Conservation (phyloP, 768 basidiomycete species). For the Termitomyces sp. region DNA sequence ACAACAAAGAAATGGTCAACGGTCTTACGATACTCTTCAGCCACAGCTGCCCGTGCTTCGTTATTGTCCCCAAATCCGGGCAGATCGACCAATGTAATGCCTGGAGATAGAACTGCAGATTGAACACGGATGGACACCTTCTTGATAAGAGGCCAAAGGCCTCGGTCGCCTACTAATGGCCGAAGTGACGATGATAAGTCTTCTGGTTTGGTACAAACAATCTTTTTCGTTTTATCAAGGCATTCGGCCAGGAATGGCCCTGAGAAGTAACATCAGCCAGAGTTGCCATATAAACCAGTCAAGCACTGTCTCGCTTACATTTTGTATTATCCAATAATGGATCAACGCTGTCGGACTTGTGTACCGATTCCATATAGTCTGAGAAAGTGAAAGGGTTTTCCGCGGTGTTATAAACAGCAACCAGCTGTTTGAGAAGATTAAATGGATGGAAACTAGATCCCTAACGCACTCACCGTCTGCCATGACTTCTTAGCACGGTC, state of each 20-base stretch:
- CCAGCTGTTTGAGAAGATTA: slow-evolving; percentile 51
- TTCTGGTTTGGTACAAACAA: neutral
- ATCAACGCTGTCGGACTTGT: neutral
- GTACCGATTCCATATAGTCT: neutral
- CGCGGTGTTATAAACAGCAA: neutral
- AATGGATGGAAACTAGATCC: too few relatives aligned
- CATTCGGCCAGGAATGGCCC: neutral
- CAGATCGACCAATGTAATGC: slow-evolving; percentile 1
- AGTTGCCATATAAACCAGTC: neutral
- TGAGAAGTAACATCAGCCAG: neutral
- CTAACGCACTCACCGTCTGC: neutral
- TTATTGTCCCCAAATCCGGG: slow-evolving; percentile 6
- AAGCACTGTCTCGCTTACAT: neutral
- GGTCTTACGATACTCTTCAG: slow-evolving; percentile 3
- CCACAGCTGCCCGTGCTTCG: neutral
- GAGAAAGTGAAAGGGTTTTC: neutral
- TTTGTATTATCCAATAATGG: neutral
- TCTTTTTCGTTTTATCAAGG: neutral
- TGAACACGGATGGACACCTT: neutral
- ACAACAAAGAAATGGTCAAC: slow-evolving; percentile 3
- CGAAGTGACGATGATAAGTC: neutral
- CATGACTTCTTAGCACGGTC: neutral
- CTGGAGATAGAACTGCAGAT: neutral
- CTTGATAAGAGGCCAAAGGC: slow-evolving; percentile 5
- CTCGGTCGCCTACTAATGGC: slow-evolving; percentile 1